Base-by-base conservation (phyloP, 306 rosid species). In the Lotus japonicus region DNA sequence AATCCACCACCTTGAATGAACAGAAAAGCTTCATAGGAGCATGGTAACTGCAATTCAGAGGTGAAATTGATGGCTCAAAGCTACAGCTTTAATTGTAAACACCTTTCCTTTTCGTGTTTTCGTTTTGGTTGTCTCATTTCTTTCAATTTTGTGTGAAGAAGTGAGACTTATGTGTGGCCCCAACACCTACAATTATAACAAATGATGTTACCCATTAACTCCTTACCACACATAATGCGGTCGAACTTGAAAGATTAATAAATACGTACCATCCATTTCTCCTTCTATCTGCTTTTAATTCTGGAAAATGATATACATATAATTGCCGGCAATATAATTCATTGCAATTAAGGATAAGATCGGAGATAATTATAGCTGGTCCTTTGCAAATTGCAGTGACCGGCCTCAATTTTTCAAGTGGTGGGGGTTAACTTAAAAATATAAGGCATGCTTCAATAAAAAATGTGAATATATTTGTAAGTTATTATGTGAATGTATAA, bases 1-100 rank as follows among this genome's bases (percentile, higher is more conserved):
- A 65, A 44, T 66, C 73, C 65, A 50, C 62, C 15, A 35, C 23
- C 58, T 35, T 62, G 64, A 67, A 71, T 35, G 64, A 67, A 71
- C 72, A 70, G 21, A 63, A 72, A 69, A 62, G 52, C 52, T 46
- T 52, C 9, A 23, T 11, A 19, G 14, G 58, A 72, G 72, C 63
- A 26, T 66, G 68, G 64, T 21, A 71, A 33, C 45, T 26, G 70
- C 66, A 16, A 81, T 50, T 70, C 58, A 74, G 51, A 46, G 12
- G 65, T 63, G 74, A 80, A 79, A 69, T 74, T 71, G 85, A 79
- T 73, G 56, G 69, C 68, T 77, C 82, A 35, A 75, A 79, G 75
- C 69, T 36, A n/a, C n/a, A 48, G 59, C 79, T 45, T 73, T 73
- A 38, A 38, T 19, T 54, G 44, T 39, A 17, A n/a, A 58, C 52